A percentile compares a stretch with the other conserved stretches of the same genome.
phyloP scores from a whole-genome alignment of 306 rosid genomes.

The Lathyrus aphaca region DNA sequence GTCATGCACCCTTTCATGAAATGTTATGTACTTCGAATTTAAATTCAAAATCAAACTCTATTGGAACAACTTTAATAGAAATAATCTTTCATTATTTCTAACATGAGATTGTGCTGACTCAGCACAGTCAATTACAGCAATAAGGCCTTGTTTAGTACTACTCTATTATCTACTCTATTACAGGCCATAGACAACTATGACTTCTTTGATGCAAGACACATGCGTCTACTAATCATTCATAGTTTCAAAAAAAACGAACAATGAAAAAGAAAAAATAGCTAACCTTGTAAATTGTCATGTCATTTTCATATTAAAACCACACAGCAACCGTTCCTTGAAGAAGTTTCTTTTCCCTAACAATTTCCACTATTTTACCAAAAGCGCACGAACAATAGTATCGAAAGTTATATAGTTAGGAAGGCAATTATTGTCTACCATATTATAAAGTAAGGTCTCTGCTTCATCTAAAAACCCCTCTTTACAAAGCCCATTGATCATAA shows the following conservation, averaged over 20 bases:
- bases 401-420: slow-evolving; percentile 39
- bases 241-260: slow-evolving; percentile 21
- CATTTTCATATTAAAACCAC: slow-evolving; percentile 30
- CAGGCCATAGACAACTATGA: neutral
- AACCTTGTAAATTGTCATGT: slow-evolving; percentile 17
- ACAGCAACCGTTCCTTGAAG: slow-evolving; percentile 22
- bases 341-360: slow-evolving; percentile 6
- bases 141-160: neutral
- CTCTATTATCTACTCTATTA: neutral
- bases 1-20: too few relatives aligned
- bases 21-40: too few relatives aligned
- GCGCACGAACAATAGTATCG: slow-evolving; percentile 40
- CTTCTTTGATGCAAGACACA: slow-evolving; percentile 11
- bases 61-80: too few relatives aligned
- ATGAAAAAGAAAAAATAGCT: neutral
- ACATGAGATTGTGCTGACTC: neutral
- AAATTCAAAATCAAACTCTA: too few relatives aligned
- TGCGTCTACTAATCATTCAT: neutral
- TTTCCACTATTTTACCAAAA: slow-evolving; percentile 23
- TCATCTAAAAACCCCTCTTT: slow-evolving; percentile 43
- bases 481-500: slow-evolving; percentile 44
- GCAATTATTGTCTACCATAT: slow-evolving; percentile 38
- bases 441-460: slow-evolving; percentile 40
- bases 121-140: neutral
- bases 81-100: too few relatives aligned